Percentiles rank a stretch among this genome's conserved stretches.
These are phyloP conservation scores for Exobasidium rhododendri DNA, from an alignment of 1,284 basidiomycete genomes.

Conservation along the genomic window DNA sequence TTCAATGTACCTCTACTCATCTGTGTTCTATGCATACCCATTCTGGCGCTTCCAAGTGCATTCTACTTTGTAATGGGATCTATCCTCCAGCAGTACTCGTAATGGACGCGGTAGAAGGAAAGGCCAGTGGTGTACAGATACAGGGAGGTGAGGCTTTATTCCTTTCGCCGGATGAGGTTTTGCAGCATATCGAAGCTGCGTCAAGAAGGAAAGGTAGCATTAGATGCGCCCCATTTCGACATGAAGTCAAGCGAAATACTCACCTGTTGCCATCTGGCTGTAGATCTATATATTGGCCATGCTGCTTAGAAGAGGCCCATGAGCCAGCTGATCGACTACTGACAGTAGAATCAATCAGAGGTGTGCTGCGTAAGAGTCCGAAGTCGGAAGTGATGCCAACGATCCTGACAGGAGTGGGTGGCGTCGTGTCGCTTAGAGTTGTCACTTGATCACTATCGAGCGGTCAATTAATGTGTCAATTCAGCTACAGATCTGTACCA, in stretches of 20 bases:
- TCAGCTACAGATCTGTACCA: too few relatives aligned
- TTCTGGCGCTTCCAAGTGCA: too few relatives aligned
- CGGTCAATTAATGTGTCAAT: too few relatives aligned
- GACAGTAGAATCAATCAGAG: slow-evolving; percentile 47
- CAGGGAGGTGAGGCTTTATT: slow-evolving; percentile 26
- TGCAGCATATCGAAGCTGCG: slow-evolving; percentile 75
- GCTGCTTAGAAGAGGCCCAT: slow-evolving; percentile 23
- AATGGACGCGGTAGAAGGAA: too few relatives aligned
- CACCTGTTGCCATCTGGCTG: slow-evolving; percentile 84
- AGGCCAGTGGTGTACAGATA: too few relatives aligned
- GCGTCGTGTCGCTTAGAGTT: slow-evolving; percentile 71
- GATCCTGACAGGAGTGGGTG: slow-evolving; percentile 71
- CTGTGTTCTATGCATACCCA: too few relatives aligned
- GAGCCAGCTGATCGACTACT: slow-evolving; percentile 23
- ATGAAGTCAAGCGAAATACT: slow-evolving; percentile 58
- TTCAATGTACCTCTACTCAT: too few relatives aligned
- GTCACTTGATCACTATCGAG: slow-evolving; percentile 72
- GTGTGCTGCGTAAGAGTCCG: slow-evolving; percentile 79
- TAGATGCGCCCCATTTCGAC: not conserved
- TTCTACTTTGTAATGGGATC: too few relatives aligned
- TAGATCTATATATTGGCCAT: slow-evolving; percentile 57
- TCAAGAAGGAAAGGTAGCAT: not conserved
- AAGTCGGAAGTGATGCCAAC: slow-evolving; percentile 81
- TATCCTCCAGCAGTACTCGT: too few relatives aligned
- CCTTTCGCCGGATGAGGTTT: slow-evolving; percentile 74